phyloP scores from a whole-genome alignment of 139 green algal species.

The Bryopsis sp. region DNA sequence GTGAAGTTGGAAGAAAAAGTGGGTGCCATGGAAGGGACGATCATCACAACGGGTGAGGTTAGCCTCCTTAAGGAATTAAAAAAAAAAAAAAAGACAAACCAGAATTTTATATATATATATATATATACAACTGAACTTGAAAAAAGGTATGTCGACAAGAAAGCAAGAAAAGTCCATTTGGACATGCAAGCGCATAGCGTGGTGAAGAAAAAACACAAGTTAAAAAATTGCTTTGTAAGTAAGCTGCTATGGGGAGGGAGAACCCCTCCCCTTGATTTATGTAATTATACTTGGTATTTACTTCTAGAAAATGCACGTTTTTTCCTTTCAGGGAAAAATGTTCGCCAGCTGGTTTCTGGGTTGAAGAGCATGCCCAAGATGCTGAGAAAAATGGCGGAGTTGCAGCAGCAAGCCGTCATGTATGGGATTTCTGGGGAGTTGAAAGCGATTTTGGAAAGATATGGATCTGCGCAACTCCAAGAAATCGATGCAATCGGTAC shows the following conservation, averaged over 20 bases:
- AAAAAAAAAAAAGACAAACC: no score
- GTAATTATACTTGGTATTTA: no score
- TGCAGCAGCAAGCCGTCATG: constrained; percentile 14
- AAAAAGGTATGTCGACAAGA: no score
- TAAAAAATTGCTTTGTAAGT: no score
- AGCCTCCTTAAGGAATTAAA: no score
- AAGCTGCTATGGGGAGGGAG: no score
- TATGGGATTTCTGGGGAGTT: background rate
- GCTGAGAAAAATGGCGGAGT: constrained; percentile 5
- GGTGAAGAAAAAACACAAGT: no score
- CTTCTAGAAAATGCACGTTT: background rate
- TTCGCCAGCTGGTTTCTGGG: background rate
- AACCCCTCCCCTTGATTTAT: no score
- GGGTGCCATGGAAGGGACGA: background rate
- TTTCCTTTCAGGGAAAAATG: background rate
- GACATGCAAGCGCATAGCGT: no score
- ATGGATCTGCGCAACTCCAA: background rate
- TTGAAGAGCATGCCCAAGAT: constrained; percentile 2
- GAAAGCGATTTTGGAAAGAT: constrained; percentile 10
- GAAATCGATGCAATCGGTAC: background rate
- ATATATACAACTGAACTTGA: background rate
- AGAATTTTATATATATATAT: no score
- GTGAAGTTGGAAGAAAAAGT: constrained; percentile 3
- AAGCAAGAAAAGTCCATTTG: no score
- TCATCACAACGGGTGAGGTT: constrained; percentile 9